Base-by-base conservation (phyloP, 768 basidiomycete genomes). In the Collybia nuda region DNA sequence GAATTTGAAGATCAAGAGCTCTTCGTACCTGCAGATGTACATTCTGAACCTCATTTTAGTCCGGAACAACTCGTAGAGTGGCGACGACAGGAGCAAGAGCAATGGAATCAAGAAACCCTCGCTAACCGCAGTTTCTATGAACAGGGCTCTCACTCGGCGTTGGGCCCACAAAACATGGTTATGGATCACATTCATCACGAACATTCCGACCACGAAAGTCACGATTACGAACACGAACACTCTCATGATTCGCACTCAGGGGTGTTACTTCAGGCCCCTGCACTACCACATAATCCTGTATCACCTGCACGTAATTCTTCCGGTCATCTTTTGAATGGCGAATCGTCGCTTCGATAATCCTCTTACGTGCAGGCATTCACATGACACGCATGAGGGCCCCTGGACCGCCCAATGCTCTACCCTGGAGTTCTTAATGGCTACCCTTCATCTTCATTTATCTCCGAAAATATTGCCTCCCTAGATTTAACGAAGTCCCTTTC, bases 1-100 rank as follows among this genome's bases (percentile, higher is more conserved):
- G 82, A 82, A 54, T 79, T 76, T 52, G 84, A 86, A 56, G 79
- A 81, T 40, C 82, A 83, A 53, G 74, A 82, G 38, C 70, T 89
- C 23, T 90, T 90, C 58, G 84, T 89, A 21, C 90, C 90, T 22
- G 88, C 86, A 21, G 85, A 88, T 52, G 62, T 70, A 38, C 67
- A 67, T 53, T 45, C 60, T 39, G 62, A 66, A n/a, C n/a, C 53
- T 11, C 60, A 58, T 23, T 61, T 66, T 24, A 56, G 47, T 45
- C 53, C 62, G 1, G 53, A 59, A 18, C 66, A 65, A 38, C 44
- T 68, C 9, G 57, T 59, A 26, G 63, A 68, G 42, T 68, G 65
- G 67, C 56, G 62, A 29, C 57, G 55, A 29, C 65, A 67, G 47
- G 62, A 69, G 46, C 63, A 67, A 40, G 66, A 68, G 43, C 60